Percentiles rank a stretch among this genome's conserved stretches.
Evolutionary conservation across 768 basidiomycete genomes (phyloP).

Genomic region (Phaffia tasmanica): DNA sequence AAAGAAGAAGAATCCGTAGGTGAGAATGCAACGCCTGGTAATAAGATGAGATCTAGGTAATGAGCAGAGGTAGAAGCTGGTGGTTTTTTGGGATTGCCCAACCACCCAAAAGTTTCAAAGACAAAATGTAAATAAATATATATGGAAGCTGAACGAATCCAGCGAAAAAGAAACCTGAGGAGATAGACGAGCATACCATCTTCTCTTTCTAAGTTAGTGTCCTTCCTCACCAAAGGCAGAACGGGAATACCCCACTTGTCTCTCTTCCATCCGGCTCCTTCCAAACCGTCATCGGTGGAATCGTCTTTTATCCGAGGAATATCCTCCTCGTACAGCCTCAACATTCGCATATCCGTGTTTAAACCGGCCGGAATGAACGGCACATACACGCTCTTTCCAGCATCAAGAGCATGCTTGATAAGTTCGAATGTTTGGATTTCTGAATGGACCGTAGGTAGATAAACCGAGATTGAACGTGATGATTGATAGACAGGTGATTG

Average conservation of each 20-base stretch:
- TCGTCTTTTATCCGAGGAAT: neutral
- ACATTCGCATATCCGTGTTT: constrained; percentile 20
- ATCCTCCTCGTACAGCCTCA: constrained; percentile 13
- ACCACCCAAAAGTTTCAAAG: too few species aligned
- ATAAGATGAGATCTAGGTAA: constrained; percentile 7
- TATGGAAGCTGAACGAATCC: neutral
- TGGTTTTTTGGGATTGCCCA: too few species aligned
- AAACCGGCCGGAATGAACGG: constrained; percentile 13
- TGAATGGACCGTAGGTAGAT: constrained; percentile 13
- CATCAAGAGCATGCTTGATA: constrained; percentile 16
- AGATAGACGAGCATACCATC: constrained; percentile 13
- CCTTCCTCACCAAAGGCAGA: neutral
- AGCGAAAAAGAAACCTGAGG: neutral
- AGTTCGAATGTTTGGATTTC: constrained; percentile 21
- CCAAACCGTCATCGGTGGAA: neutral
- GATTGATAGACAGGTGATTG: constrained; percentile 10
- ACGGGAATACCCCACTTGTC: constrained; percentile 25
- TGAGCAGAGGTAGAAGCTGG: too few species aligned
- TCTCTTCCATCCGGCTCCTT: neutral
- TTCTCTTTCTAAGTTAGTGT: neutral
- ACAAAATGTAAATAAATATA: too few species aligned
- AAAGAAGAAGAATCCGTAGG: neutral
- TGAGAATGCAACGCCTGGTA: constrained; percentile 10
- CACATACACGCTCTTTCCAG: constrained; percentile 19
- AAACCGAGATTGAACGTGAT: constrained; percentile 14